Conservation (phyloP, 495 filamentous ascomycete genomes). For the Hypoxylon fuscum region DNA sequence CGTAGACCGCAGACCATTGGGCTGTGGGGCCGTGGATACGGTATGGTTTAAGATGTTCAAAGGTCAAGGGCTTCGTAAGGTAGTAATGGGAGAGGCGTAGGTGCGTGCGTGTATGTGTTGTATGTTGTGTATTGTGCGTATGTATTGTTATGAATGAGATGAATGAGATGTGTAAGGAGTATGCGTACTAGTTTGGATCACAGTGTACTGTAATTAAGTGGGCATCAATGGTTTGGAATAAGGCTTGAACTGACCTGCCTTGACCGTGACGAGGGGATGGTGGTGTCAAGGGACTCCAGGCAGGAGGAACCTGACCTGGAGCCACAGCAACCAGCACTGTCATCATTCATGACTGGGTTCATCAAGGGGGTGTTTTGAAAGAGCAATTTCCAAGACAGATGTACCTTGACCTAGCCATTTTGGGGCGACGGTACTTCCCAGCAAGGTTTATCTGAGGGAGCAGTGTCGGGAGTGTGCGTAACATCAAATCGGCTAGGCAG, state of each 20-base stretch:
- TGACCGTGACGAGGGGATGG: too few species aligned
- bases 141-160: slow-evolving; percentile 17
- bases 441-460: not conserved
- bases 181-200: not conserved
- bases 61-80: slow-evolving; percentile 26
- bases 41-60: slow-evolving; percentile 16
- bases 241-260: too few species aligned
- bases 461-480: not conserved
- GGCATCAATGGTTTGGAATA: slow-evolving; percentile 14
- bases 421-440: not conserved
- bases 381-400: not conserved
- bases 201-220: not conserved
- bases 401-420: not conserved
- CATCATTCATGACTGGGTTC: too few species aligned
- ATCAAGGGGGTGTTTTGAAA: not conserved
- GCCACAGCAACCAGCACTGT: not conserved
- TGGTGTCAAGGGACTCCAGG: too few species aligned
- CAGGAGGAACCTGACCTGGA: too few species aligned
- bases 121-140: too few species aligned
- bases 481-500: slow-evolving; percentile 10
- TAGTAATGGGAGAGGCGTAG: slow-evolving; percentile 28
- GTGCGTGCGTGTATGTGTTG: slow-evolving; percentile 23
- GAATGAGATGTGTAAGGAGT: too few species aligned
- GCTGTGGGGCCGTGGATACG: slow-evolving; percentile 34
- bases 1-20: slow-evolving; percentile 30